Percentiles rank a stretch among this genome's conserved stretches.
phyloP scores from a whole-genome alignment of 1,139 yeast species.

The Zygosaccharomyces pseudobailii region DNA sequence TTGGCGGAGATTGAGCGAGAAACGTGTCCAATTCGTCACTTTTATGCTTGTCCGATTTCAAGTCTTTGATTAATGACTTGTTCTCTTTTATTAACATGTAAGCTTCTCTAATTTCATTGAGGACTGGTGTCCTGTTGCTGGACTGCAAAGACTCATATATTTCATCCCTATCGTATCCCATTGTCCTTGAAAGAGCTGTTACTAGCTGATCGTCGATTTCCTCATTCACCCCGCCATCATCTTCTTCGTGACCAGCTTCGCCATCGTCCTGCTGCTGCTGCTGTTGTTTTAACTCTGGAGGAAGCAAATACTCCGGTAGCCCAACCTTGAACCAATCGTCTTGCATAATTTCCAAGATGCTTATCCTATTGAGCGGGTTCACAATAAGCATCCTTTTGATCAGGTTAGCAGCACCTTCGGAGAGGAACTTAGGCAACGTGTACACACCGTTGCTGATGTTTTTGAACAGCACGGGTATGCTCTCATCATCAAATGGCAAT shows the following conservation, averaged over 20 bases:
- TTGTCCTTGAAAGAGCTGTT: conserved; percentile 70
- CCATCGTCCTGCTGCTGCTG: conserved; percentile 28
- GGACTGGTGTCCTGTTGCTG: conserved; percentile 37
- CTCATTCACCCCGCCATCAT: conserved; percentile 13
- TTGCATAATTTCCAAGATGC: conserved; percentile 89
- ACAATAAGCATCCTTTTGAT: conserved; percentile 93
- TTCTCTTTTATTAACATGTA: conserved; percentile 86
- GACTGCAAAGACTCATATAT: conserved; percentile 67
- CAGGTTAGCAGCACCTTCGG: conserved; percentile 81
- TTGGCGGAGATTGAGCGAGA: conserved; percentile 30
- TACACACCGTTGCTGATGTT: conserved; percentile 94
- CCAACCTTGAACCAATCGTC: conserved; percentile 93
- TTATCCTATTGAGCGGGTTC: conserved; percentile 91
- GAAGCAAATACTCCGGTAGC: conserved; percentile 76
- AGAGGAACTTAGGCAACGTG: conserved; percentile 83
- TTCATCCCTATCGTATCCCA: conserved; percentile 92
- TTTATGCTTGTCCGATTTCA: conserved; percentile 46
- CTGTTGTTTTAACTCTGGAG: conserved; percentile 50
- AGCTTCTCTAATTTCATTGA: conserved; percentile 86
- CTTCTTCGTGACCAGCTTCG: conserved; percentile 23
- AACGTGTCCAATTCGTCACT: conserved; percentile 44
- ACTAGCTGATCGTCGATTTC: conserved; percentile 76
- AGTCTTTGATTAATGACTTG: conserved; percentile 59
- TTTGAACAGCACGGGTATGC: conserved; percentile 92
- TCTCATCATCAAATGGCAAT: conserved; percentile 95